phyloP scores from a whole-genome alignment of 805 yeast species.

The Saccharomycodes ludwigii region DNA sequence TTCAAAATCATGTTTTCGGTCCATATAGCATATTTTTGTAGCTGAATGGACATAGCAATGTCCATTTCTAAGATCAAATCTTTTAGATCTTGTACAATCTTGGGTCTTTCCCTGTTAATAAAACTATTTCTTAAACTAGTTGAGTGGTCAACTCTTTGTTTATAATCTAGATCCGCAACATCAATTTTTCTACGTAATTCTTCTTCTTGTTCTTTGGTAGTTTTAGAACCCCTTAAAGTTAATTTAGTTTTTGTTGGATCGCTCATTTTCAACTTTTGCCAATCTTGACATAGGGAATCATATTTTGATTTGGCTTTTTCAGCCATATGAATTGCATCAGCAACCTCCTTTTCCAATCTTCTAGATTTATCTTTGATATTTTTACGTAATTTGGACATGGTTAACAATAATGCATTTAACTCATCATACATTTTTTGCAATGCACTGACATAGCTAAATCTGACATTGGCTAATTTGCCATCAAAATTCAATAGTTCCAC shows the following conservation, averaged over 20 bases:
- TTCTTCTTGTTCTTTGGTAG: constrained; percentile 79
- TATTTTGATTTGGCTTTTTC: constrained; percentile 80
- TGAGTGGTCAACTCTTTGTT: constrained; percentile 59
- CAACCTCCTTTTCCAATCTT: constrained; percentile 71
- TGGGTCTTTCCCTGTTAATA: constrained; percentile 65
- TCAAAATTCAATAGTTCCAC: constrained; percentile 65
- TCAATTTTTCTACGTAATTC: constrained; percentile 72
- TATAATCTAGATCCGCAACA: constrained; percentile 77
- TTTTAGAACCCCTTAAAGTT: constrained; percentile 65
- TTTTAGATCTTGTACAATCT: constrained; percentile 54
- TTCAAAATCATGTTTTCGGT: constrained; percentile 75
- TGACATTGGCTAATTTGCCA: constrained; percentile 62
- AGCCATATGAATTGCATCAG: constrained; percentile 70
- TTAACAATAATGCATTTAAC: constrained; percentile 52
- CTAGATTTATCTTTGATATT: constrained; percentile 68
- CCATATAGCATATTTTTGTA: constrained; percentile 81
- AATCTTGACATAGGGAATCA: constrained; percentile 69
- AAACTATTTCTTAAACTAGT: constrained; percentile 65
- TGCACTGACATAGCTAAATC: constrained; percentile 65
- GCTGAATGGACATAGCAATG: constrained; percentile 76
- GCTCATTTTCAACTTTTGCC: constrained; percentile 65
- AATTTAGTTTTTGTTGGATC: constrained; percentile 81
- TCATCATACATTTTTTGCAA: constrained; percentile 81
- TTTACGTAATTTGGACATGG: constrained; percentile 66
- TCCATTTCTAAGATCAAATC: constrained; percentile 78